These are phyloP conservation scores for Taiozyma sp. DNA, from an alignment of 1,139 yeast species.

Conservation along the genomic window DNA sequence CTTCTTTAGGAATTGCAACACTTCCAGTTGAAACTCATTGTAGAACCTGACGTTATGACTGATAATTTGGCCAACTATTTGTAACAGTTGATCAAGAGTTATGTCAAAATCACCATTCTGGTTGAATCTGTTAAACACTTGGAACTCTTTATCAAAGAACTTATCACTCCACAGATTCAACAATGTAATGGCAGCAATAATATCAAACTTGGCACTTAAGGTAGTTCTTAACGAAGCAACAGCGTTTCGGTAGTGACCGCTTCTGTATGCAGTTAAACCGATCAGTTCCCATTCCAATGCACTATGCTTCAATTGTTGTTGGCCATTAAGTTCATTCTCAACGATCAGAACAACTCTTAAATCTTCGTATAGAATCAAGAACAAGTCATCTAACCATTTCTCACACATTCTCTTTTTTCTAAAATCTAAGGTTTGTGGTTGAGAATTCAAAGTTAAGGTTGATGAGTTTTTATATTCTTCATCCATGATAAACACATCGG, in stretches of 20 bases:
- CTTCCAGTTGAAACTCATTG: slow-evolving; percentile 29
- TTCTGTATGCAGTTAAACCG: slow-evolving; percentile 76
- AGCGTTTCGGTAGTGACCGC: slow-evolving; percentile 78
- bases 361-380: slow-evolving; percentile 85
- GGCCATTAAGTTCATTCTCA: slow-evolving; percentile 77
- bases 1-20: slow-evolving; percentile 27
- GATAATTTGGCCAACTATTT: slow-evolving; percentile 27
- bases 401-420: slow-evolving; percentile 84
- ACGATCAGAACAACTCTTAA: slow-evolving; percentile 79
- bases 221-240: slow-evolving; percentile 76
- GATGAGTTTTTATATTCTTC: slow-evolving; percentile 55
- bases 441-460: slow-evolving; percentile 9
- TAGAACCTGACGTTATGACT: slow-evolving; percentile 35
- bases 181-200: slow-evolving; percentile 38
- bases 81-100: slow-evolving; percentile 28
- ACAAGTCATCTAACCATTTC: slow-evolving; percentile 88
- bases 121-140: slow-evolving; percentile 9
- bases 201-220: slow-evolving; percentile 68
- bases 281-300: slow-evolving; percentile 93
- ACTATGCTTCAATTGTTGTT: slow-evolving; percentile 68
- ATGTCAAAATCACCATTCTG: slow-evolving; percentile 21
- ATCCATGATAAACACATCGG: slow-evolving; percentile 92
- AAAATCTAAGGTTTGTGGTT: slow-evolving; percentile 23
- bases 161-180: slow-evolving; percentile 28
- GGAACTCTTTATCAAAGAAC: slow-evolving; percentile 12